phyloP scores from a whole-genome alignment of 2,329 filamentous ascomycete genomes.

The Talaromyces sp. region DNA sequence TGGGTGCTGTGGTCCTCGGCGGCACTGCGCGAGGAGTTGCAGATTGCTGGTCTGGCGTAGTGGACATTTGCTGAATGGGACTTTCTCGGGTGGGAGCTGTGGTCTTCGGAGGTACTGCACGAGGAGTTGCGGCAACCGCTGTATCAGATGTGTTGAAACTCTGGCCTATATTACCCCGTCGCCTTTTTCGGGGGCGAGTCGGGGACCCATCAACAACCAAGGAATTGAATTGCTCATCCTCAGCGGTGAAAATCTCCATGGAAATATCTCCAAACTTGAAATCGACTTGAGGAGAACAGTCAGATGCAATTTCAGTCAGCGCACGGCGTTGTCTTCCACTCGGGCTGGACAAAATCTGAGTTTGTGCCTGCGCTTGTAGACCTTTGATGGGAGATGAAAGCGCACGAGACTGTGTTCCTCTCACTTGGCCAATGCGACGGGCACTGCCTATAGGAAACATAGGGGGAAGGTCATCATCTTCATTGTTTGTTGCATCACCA shows the following conservation, averaged over 20 bases:
- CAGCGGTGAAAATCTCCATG: constrained; percentile 41
- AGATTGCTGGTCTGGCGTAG: constrained; percentile 14
- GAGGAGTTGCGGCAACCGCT: constrained; percentile 31
- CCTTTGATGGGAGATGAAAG: constrained; percentile 31
- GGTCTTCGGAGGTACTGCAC: constrained; percentile 20
- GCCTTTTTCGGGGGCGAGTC: constrained; percentile 39
- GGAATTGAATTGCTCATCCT: constrained; percentile 44
- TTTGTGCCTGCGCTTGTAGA: constrained; percentile 23
- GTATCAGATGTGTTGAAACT: constrained; percentile 34
- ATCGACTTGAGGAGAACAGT: constrained; percentile 43
- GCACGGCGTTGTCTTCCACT: constrained; percentile 40
- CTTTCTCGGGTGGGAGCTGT: constrained; percentile 19
- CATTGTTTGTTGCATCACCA: constrained; percentile 32
- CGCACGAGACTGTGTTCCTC: constrained; percentile 22
- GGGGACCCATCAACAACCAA: constrained; percentile 35
- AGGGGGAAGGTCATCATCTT: constrained; percentile 43
- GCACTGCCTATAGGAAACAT: constrained; percentile 23
- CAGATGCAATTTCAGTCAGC: constrained; percentile 47
- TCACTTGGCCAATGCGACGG: constrained; percentile 22
- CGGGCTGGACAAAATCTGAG: constrained; percentile 40
- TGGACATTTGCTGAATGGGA: constrained; percentile 12
- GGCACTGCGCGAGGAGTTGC: constrained; percentile 16
- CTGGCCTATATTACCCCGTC: constrained; percentile 38
- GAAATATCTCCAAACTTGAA: constrained; percentile 35
- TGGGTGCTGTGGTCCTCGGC: constrained; percentile 19